Evolutionary conservation across 2,329 filamentous ascomycete species (phyloP), one percentile per base, ranked within the genome.

Genomic region (Neonectria hederae): DNA sequence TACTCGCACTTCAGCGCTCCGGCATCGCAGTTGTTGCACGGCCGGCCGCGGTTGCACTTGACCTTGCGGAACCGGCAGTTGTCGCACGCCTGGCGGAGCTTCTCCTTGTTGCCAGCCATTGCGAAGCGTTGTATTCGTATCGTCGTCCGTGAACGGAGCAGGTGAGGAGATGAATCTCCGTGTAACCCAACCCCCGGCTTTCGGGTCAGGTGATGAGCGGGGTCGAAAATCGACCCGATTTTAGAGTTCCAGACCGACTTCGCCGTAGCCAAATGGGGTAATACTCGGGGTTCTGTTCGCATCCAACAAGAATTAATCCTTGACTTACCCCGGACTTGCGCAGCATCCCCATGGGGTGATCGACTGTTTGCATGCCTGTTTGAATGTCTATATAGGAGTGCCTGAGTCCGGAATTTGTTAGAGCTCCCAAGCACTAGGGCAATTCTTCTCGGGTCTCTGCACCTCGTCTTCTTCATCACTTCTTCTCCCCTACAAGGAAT

Each of bases 11-110:
- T 70, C 52, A 76, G 66, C n/a, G 69, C 64, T 4, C 69, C 69
- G 28, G 66, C 55, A 54, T 69, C 60, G 67, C 75, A 77, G 51
- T 73, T 75, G 59, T 65, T 71, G 54, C 75, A 76, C 8, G 75
- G 76, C 26, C 70, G 48, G 2, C 69, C 73, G 13, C 76, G 74
- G 59, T 78, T 76, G 55, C 76, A 78, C 58, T 76, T 42, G 54
- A 76, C 74, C 59, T 78, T 78, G 57, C 76, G 71, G 49, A 72
- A 76, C 43, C 74, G 74, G 43, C 74, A 76, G 59, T 72, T 76
- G 49, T 76, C 74, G 63, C 74, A 76, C 7, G 74, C 73, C 51
- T 76, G 74, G 38, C 63, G 65, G 35, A 48, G 65, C 49, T 65
- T 65, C 43, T 52, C 49, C 19, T 46, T 48, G 19, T 28, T 22